These are phyloP conservation scores for Claviceps sp. DNA, from an alignment of 2,329 filamentous ascomycete genomes.

Conservation along the genomic window DNA sequence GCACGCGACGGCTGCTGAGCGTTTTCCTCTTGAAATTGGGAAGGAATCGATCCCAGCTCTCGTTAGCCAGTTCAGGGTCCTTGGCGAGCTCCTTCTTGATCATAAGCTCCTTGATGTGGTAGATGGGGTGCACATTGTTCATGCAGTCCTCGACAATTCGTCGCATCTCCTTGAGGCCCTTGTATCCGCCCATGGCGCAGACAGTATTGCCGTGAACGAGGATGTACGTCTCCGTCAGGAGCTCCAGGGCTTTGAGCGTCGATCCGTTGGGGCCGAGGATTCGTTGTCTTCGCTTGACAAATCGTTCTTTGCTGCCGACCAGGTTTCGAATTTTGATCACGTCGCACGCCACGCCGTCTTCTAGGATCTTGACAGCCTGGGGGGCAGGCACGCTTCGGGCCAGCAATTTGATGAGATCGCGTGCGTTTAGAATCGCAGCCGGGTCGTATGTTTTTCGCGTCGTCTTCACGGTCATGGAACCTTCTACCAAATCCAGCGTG, in stretches of 20 bases:
- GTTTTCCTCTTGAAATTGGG: conserved; percentile 95
- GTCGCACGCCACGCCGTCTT: conserved; percentile 84
- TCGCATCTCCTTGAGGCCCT: conserved; percentile 83
- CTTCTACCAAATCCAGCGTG: conserved; percentile 86
- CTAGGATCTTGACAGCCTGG: conserved; percentile 85
- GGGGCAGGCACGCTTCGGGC: conserved; percentile 84
- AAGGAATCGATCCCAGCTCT: conserved; percentile 92
- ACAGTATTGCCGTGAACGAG: conserved; percentile 96
- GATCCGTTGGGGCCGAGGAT: conserved; percentile 85
- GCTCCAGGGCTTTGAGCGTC: conserved; percentile 85
- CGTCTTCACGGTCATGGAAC: conserved; percentile 93
- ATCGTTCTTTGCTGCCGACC: conserved; percentile 86
- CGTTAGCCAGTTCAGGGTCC: conserved; percentile 70
- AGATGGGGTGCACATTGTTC: conserved; percentile 94
- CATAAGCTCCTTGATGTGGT: conserved; percentile 65
- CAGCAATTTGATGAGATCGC: conserved; percentile 87
- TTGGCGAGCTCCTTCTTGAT: conserved; percentile 86
- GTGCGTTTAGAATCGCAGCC: conserved; percentile 80
- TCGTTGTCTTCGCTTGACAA: conserved; percentile 85
- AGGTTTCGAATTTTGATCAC: conserved; percentile 90
- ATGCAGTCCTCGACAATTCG: conserved; percentile 90
- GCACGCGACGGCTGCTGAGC: conserved; percentile 69
- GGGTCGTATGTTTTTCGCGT: conserved; percentile 87
- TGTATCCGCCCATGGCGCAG: conserved; percentile 79
- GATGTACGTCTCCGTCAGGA: conserved; percentile 84